These are phyloP conservation scores for Hyphopichia burtonii DNA, from an alignment of 1,139 yeast genomes.

Conservation along the genomic window DNA sequence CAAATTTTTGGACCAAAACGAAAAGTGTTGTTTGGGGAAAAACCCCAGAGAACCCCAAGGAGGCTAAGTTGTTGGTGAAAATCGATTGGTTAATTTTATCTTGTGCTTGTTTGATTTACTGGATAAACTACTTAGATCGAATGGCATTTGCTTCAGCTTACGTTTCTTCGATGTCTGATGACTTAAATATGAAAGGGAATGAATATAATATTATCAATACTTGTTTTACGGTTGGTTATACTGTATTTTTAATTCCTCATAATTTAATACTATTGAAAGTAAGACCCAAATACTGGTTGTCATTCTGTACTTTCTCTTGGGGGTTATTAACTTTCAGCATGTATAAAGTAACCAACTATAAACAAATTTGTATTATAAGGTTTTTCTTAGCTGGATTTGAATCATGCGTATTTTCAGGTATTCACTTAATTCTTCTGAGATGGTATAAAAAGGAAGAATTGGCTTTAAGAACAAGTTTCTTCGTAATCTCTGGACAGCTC, in stretches of 20 bases:
- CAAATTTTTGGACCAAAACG: not conserved
- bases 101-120: conserved; percentile 54
- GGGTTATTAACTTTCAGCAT: conserved; percentile 53
- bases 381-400: conserved; percentile 58
- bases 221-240: conserved; percentile 59
- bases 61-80: conserved; percentile 43
- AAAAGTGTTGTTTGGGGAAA: conserved; percentile 33
- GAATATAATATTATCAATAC: conserved; percentile 50
- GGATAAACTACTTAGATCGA: conserved; percentile 50
- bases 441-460: conserved; percentile 54
- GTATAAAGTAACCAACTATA: conserved; percentile 42
- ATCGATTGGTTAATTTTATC: conserved; percentile 56
- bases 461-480: conserved; percentile 34
- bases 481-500: conserved; percentile 51
- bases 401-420: conserved; percentile 53
- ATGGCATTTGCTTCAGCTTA: conserved; percentile 55
- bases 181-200: conserved; percentile 49
- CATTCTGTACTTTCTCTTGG: conserved; percentile 57
- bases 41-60: conserved; percentile 36
- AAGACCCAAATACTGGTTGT: conserved; percentile 54
- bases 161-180: conserved; percentile 61
- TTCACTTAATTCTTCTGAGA: conserved; percentile 50
- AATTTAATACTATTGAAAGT: conserved; percentile 50
- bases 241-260: conserved; percentile 57
- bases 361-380: conserved; percentile 49